Evolutionary conservation across 2,329 filamentous ascomycete genomes (phyloP).

Genomic region (Diaporthe eres): DNA sequence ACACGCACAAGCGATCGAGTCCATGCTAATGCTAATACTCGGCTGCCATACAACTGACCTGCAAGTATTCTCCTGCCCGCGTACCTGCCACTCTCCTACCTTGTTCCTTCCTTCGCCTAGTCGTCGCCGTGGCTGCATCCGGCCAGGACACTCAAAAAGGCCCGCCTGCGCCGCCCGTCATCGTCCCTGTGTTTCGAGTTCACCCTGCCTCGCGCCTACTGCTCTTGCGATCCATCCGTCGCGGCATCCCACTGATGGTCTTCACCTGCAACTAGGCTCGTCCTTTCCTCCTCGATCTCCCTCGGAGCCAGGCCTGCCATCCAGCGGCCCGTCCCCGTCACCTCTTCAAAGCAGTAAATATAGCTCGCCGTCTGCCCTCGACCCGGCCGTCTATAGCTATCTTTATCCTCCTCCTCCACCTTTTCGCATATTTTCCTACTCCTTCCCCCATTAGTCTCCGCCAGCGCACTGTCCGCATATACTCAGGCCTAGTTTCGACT

Average conservation of each 20-base stretch:
- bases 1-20: slow-evolving; percentile 11
- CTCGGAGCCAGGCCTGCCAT: slow-evolving; percentile 16
- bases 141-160: slow-evolving; percentile 41
- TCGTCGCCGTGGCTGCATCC: slow-evolving; percentile 28
- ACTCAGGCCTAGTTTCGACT: slow-evolving; percentile 38
- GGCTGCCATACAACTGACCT: slow-evolving; percentile 27
- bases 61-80: slow-evolving; percentile 9
- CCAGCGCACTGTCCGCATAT: slow-evolving; percentile 16
- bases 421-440: slow-evolving; percentile 13
- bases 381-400: slow-evolving; percentile 35
- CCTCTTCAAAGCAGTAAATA: slow-evolving; percentile 17
- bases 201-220: slow-evolving; percentile 30
- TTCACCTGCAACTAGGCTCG: slow-evolving; percentile 3
- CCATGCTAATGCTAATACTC: slow-evolving; percentile 32
- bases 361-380: slow-evolving; percentile 26
- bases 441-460: slow-evolving; percentile 4
- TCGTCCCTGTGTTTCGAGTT: slow-evolving; percentile 36
- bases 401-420: slow-evolving; percentile 36
- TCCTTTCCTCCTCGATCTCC: slow-evolving; percentile 8
- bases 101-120: slow-evolving; percentile 11
- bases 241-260: slow-evolving; percentile 6
- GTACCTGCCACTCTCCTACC: background rate
- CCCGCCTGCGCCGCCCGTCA: slow-evolving; percentile 37
- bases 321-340: slow-evolving; percentile 12
- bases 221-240: slow-evolving; percentile 32